phyloP scores from a whole-genome alignment of 2,329 filamentous ascomycete genomes.

The Dactylellina parvicollis region DNA sequence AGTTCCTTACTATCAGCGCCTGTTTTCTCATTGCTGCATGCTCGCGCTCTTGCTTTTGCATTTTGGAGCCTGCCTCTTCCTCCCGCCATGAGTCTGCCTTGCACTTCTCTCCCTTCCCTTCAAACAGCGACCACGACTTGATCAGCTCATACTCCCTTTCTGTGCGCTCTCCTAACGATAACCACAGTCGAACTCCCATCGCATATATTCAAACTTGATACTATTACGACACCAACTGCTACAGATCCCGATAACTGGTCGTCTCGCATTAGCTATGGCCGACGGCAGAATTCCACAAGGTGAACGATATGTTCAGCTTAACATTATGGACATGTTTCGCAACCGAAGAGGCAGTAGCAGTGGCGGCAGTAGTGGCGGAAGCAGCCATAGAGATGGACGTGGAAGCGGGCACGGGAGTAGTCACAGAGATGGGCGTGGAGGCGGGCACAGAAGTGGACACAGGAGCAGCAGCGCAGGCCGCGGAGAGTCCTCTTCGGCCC shows the following conservation, averaged over 20 bases:
- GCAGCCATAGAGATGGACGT: slow-evolving; percentile 53
- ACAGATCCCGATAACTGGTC: neutral
- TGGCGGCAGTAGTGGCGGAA: neutral
- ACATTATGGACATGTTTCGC: slow-evolving; percentile 51
- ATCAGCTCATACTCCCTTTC: neutral
- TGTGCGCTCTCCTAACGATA: neutral
- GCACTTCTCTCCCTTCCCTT: slow-evolving; percentile 19
- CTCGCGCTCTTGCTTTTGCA: neutral
- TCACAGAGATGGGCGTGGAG: slow-evolving; percentile 38
- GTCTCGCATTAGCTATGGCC: slow-evolving; percentile 13
- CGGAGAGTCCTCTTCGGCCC: slow-evolving; percentile 35
- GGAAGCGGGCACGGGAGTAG: slow-evolving; percentile 23
- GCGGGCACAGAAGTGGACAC: slow-evolving; percentile 27
- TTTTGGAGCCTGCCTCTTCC: neutral
- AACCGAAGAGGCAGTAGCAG: slow-evolving; percentile 41
- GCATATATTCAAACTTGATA: neutral
- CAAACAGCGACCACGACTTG: neutral
- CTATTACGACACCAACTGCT: neutral
- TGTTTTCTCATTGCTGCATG: neutral
- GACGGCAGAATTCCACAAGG: slow-evolving; percentile 36
- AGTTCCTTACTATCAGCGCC: neutral
- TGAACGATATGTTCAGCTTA: slow-evolving; percentile 51
- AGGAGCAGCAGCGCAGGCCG: slow-evolving; percentile 12
- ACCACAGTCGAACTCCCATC: neutral
- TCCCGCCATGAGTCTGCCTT: slow-evolving; percentile 42